Evolutionary conservation across 768 basidiomycete genomes (phyloP), one percentile per base, ranked within the genome.

Genomic region (Agrocybe chaxingu): DNA sequence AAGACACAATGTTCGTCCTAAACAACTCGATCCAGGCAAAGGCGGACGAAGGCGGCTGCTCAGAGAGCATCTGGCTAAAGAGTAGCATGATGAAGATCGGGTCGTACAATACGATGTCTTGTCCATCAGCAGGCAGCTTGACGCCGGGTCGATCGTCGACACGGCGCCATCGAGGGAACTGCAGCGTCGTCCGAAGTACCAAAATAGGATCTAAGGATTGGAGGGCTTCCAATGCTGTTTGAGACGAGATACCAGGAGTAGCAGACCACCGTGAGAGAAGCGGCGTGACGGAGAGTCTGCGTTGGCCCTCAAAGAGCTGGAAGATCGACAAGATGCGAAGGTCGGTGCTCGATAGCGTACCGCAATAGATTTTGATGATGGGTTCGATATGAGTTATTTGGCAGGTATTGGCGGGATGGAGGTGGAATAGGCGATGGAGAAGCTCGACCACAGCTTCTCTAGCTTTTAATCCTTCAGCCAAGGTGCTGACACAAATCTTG

Each of bases 11-110:
- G 56, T 96, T 94, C 6, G 87, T 88, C 55, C 92, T 73, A 62
- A 95, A 85, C 12, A 97, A 64, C 59, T 90, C 85, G 10, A 95
- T 86, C 93, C 93, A 96, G n/a, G 76, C 80, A 51, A 87, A 68
- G 0, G 82, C 77, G 0, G 81, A 81, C 1, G 75, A 64, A 0
- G 83, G 85, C 11, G 67, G 74, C 45, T 73, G 75, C 32, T 87
- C 81, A 1, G 70, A 68, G n/a, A 94, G 69, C 64, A 83, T 78
- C 45, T 84, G 77, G 3, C 79, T 76, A 34, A 85, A 79, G n/a
- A 93, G 69, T 2, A 83, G 69, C 32, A 88, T 66, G 10, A 92
- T 60, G 65, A 95, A 91, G 0, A 85, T 62, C 7, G 94, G 92
- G 61, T 98, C 94, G 59, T 94, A 97, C 32, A 85, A 62, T 8